Percentiles rank a stretch among this genome's conserved stretches.
These are phyloP conservation scores for Neurospora sp. DNA, from an alignment of 2,329 filamentous ascomycete genomes.

Conservation along the genomic window DNA sequence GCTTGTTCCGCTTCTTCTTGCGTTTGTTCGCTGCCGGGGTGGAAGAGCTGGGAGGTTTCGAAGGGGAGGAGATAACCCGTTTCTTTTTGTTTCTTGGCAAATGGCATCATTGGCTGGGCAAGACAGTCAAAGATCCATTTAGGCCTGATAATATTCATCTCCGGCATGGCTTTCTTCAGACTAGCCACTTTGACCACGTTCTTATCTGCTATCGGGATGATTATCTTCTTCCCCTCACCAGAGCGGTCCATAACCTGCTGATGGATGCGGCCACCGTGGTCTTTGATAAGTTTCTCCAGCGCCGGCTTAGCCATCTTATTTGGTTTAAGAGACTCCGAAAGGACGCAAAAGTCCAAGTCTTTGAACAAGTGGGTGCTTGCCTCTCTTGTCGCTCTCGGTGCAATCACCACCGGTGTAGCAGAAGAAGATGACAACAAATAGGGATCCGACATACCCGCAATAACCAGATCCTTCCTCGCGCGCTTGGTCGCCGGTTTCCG, in stretches of 20 bases:
- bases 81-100: conserved; percentile 19
- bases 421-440: conserved; percentile 6
- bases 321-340: conserved; percentile 64
- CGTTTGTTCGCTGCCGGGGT: conserved; percentile 47
- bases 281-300: conserved; percentile 71
- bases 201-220: conserved; percentile 71
- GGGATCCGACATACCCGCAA: conserved; percentile 56
- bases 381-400: conserved; percentile 22
- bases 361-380: conserved; percentile 55
- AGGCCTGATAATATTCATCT: conserved; percentile 64
- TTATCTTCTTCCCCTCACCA: conserved; percentile 43
- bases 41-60: conserved; percentile 59
- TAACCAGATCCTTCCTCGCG: conserved; percentile 57
- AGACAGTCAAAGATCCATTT: conserved; percentile 80
- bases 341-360: conserved; percentile 69
- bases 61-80: conserved; percentile 54
- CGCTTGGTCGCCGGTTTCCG: conserved; percentile 41
- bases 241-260: conserved; percentile 46
- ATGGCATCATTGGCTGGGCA: conserved; percentile 30
- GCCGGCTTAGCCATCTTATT: conserved; percentile 67
- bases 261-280: conserved; percentile 69
- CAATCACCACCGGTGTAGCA: not conserved
- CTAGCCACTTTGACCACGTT: conserved; percentile 73
- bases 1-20: conserved; percentile 49
- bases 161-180: conserved; percentile 56